These are phyloP conservation scores for Diaporthe vexans DNA, from an alignment of 2,329 filamentous ascomycete species.

Conservation along the genomic window DNA sequence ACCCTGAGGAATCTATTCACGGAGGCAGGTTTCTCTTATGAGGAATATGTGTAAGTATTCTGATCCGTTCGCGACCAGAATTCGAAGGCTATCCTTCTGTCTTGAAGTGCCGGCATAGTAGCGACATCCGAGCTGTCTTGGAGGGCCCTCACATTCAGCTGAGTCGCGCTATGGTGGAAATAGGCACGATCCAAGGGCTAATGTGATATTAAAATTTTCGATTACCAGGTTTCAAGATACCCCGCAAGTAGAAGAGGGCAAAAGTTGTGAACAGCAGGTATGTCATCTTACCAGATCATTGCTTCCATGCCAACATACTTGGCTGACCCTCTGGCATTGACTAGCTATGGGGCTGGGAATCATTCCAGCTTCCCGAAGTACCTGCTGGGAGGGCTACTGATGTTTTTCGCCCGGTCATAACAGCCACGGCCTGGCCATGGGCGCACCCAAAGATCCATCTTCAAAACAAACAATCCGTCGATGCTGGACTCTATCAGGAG, in stretches of 20 bases:
- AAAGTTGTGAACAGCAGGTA: slow-evolving; percentile 15
- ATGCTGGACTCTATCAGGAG: not conserved
- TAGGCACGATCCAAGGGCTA: no score
- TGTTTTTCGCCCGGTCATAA: not conserved
- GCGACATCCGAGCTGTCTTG: not conserved
- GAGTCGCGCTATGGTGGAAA: no score
- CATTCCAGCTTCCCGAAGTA: not conserved
- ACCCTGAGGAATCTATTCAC: not conserved
- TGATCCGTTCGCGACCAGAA: not conserved
- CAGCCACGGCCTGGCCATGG: not conserved
- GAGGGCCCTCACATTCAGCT: no score
- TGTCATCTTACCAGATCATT: not conserved
- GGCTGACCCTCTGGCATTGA: not conserved
- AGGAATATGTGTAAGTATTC: not conserved
- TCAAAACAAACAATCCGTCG: not conserved
- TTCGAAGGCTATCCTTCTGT: not conserved
- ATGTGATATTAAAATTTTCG: not conserved
- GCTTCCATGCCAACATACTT: not conserved
- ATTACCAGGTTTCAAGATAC: not conserved
- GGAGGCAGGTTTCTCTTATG: not conserved
- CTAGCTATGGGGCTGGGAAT: not conserved
- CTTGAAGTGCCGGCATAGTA: not conserved
- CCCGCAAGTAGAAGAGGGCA: slow-evolving; percentile 2
- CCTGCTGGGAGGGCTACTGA: not conserved
- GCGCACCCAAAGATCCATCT: not conserved